A percentile compares a stretch with the other conserved stretches of the same genome.
Conservation (phyloP, 2,329 filamentous ascomycete species). For the Acrocalymma vagum region DNA sequence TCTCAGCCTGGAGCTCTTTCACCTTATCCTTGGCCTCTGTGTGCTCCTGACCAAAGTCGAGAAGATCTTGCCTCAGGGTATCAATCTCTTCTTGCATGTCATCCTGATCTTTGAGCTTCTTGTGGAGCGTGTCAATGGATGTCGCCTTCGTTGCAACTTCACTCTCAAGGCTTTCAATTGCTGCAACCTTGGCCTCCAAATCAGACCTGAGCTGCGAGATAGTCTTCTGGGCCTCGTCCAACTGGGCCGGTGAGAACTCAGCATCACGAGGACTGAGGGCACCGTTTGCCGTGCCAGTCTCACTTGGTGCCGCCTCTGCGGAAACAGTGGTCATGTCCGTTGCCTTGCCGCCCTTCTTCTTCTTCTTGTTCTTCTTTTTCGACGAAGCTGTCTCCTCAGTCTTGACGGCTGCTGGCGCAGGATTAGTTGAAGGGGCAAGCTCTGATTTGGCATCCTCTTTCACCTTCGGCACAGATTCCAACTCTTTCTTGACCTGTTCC, state of each 20-base stretch:
- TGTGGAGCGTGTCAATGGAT: constrained; percentile 75
- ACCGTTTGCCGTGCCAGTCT: constrained; percentile 46
- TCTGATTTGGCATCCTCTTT: constrained; percentile 22
- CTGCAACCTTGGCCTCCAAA: constrained; percentile 43
- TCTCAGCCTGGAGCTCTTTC: constrained; percentile 75
- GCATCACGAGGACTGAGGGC: constrained; percentile 43
- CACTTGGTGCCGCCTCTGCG: constrained; percentile 45
- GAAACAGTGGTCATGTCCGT: constrained; percentile 44
- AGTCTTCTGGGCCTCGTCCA: constrained; percentile 39
- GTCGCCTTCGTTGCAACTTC: constrained; percentile 65
- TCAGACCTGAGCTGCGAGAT: constrained; percentile 42
- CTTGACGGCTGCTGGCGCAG: constrained; percentile 26
- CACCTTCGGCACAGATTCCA: constrained; percentile 27
- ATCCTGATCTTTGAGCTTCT: constrained; percentile 78
- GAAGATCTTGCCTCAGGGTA: constrained; percentile 78
- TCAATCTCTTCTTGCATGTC: constrained; percentile 87
- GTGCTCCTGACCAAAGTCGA: constrained; percentile 82
- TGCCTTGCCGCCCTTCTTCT: constrained; percentile 74
- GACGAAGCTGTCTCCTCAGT: constrained; percentile 48
- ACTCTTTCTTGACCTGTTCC: constrained; percentile 38
- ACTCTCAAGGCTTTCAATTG: constrained; percentile 40
- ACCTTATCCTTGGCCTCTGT: constrained; percentile 81
- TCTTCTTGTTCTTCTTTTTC: constrained; percentile 84
- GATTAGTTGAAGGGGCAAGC: constrained; percentile 22
- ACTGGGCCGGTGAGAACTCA: constrained; percentile 52